These are phyloP conservation scores for Eucalyptus curtisii DNA, from an alignment of 345 rosid genomes.

Conservation along the genomic window DNA sequence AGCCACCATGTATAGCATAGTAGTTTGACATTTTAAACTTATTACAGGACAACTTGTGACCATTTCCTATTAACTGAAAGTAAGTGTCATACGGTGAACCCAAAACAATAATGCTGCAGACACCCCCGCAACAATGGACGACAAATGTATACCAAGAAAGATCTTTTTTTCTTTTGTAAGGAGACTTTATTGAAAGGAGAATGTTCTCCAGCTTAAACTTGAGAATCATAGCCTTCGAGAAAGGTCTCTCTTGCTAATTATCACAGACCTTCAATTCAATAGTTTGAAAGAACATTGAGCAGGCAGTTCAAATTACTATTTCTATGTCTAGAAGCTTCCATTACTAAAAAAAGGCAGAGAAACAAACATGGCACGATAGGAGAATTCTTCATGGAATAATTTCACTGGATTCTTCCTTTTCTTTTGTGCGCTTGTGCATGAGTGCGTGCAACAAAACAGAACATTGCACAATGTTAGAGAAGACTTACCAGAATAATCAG, in stretches of 20 bases:
- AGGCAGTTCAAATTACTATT: background rate
- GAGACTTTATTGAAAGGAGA: background rate
- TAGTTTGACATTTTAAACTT: background rate
- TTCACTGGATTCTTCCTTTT: background rate
- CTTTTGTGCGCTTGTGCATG: background rate
- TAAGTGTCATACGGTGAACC: background rate
- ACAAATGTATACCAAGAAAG: background rate
- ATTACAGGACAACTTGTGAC: background rate
- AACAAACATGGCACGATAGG: background rate
- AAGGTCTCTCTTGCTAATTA: background rate
- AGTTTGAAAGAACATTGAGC: background rate
- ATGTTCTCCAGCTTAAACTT: background rate
- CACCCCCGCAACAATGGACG: background rate
- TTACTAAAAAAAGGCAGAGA: background rate
- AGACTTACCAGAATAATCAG: slow-evolving; percentile 34
- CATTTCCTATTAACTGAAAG: background rate
- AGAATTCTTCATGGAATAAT: background rate
- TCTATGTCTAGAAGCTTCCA: background rate
- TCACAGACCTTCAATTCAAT: background rate
- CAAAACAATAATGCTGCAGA: background rate
- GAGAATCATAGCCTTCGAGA: background rate
- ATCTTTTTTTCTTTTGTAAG: background rate
- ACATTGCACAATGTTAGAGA: background rate
- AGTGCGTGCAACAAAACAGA: background rate
- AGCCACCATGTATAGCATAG: background rate